These are phyloP conservation scores for Nitzschia sp. DNA, from an alignment of 108 stramenopile species.

Conservation along the genomic window DNA sequence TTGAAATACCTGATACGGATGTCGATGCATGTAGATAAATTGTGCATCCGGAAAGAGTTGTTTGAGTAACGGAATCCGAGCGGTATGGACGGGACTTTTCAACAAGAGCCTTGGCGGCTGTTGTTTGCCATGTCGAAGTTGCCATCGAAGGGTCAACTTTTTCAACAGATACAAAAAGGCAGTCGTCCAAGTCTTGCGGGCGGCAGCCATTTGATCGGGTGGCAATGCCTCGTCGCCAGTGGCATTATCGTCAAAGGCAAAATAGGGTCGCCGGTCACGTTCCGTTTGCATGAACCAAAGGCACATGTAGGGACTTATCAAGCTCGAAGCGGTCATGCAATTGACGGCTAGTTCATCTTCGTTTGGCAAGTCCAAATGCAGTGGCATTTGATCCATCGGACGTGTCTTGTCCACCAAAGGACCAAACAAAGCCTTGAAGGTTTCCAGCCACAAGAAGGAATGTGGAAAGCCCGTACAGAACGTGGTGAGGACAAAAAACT, in stretches of 20 bases:
- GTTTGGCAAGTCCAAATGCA: constrained; percentile 55
- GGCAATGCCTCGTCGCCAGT: constrained; percentile 20
- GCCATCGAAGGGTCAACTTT: constrained; percentile 32
- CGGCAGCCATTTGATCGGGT: constrained; percentile 26
- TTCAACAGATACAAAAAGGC: constrained; percentile 32
- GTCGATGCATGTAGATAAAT: constrained; percentile 51
- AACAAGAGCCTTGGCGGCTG: constrained; percentile 33
- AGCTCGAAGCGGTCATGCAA: constrained; percentile 22
- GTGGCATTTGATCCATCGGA: constrained; percentile 51
- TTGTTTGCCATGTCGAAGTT: not conserved
- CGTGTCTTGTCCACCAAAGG: constrained; percentile 39
- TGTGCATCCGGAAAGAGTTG: constrained; percentile 46
- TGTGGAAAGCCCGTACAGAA: constrained; percentile 55
- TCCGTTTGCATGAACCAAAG: constrained; percentile 45
- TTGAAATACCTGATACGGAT: constrained; percentile 49
- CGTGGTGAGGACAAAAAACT: constrained; percentile 42
- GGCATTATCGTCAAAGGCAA: constrained; percentile 25
- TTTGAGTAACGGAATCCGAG: constrained; percentile 32
- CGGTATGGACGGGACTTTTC: constrained; percentile 54
- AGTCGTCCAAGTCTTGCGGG: constrained; percentile 31
- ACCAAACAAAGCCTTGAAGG: constrained; percentile 37
- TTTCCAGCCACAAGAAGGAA: constrained; percentile 55
- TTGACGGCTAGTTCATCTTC: constrained; percentile 56
- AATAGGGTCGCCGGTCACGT: constrained; percentile 36
- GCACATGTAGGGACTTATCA: constrained; percentile 38